A percentile compares a stretch with the other conserved stretches of the same genome.
These are phyloP conservation scores for Nasturtium officinale DNA, from an alignment of 345 rosid genomes.

Conservation along the genomic window DNA sequence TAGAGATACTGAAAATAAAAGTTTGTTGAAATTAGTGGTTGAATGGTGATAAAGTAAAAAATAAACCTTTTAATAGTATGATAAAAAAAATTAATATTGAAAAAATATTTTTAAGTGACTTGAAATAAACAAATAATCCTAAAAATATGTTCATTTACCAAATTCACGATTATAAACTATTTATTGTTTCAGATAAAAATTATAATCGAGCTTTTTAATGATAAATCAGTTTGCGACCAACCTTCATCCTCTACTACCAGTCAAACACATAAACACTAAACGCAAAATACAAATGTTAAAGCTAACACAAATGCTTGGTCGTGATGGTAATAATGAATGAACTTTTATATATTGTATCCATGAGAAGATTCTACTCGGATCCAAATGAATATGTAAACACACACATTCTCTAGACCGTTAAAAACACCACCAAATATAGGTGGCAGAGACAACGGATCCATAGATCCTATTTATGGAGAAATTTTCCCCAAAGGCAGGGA, in stretches of 20 bases:
- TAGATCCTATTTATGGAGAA: slow-evolving; percentile 17
- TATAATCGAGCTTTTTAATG: background rate
- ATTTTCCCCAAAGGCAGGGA: slow-evolving; percentile 28
- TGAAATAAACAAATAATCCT: too few relatives aligned
- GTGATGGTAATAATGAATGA: slow-evolving; percentile 1
- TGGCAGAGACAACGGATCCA: slow-evolving; percentile 33
- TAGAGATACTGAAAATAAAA: too few relatives aligned
- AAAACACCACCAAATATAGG: slow-evolving; percentile 1
- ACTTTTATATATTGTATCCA: background rate
- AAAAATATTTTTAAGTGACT: too few relatives aligned
- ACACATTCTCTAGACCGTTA: slow-evolving; percentile 5
- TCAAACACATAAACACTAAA: background rate
- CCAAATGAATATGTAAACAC: background rate
- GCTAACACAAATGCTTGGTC: background rate
- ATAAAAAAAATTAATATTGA: too few relatives aligned
- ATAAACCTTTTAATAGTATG: too few relatives aligned
- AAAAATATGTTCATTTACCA: background rate
- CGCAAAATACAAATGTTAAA: background rate
- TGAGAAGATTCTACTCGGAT: background rate
- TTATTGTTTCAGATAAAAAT: background rate
- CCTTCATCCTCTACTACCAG: background rate
- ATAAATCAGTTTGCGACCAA: background rate
- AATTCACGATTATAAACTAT: background rate
- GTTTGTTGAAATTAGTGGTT: too few relatives aligned
- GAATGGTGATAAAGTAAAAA: too few relatives aligned